phyloP scores from a whole-genome alignment of 495 filamentous ascomycete genomes.

The Choiromyces venosus region DNA sequence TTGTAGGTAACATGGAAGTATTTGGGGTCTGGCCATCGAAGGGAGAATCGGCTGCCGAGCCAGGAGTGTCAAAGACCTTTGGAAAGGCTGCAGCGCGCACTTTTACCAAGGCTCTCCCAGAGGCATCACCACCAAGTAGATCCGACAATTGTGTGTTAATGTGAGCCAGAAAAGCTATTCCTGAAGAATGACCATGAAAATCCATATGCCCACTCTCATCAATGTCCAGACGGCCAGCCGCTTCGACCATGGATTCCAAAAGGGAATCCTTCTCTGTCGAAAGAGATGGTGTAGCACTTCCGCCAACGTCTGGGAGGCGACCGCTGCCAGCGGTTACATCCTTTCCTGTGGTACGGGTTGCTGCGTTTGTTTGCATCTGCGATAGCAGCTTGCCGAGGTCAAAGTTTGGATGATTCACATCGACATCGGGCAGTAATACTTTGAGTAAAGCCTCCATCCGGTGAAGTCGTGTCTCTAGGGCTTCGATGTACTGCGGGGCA shows the following conservation, averaged over 20 bases:
- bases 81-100: constrained; percentile 34
- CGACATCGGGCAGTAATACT: constrained; percentile 75
- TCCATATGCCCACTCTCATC: constrained; percentile 91
- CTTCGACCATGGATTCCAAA: constrained; percentile 90
- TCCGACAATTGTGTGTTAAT: constrained; percentile 84
- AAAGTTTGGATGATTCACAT: constrained; percentile 75
- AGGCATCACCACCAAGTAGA: constrained; percentile 50
- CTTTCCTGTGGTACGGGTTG: constrained; percentile 12
- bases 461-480: constrained; percentile 74
- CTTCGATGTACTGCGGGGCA: constrained; percentile 90
- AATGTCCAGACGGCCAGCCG: constrained; percentile 80
- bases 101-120: constrained; percentile 20
- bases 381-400: constrained; percentile 50
- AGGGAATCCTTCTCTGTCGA: constrained; percentile 61
- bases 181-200: constrained; percentile 90
- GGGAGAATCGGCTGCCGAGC: constrained; percentile 50
- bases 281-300: constrained; percentile 3
- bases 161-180: constrained; percentile 74
- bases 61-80: constrained; percentile 66
- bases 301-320: constrained; percentile 5
- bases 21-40: constrained; percentile 50
- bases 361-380: constrained; percentile 29
- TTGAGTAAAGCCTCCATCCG: constrained; percentile 75
- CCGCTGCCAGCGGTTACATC: constrained; percentile 6
- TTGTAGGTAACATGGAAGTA: constrained; percentile 65